Evolutionary conservation across 202 grass and related monocot genomes (phyloP), one percentile per base, ranked within the genome.

Genomic region (Schoenoplectus tabernaemontani): DNA sequence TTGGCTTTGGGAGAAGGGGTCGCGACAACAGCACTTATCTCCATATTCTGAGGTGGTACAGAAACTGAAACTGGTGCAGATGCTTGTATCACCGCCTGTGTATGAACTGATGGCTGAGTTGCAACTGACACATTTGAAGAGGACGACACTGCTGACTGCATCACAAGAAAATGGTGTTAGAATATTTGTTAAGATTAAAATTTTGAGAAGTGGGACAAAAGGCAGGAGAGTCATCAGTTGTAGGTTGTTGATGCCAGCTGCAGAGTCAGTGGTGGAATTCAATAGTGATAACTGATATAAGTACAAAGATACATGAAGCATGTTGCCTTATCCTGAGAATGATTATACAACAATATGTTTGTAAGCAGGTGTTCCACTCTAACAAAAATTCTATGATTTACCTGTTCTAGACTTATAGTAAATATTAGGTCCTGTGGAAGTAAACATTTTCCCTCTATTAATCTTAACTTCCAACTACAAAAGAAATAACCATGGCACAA

Each of bases 41-140:
- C 87, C 53, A 78, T 79, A 83, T 83, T 79, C 86, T 90, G 82
- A 80, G 82, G 88, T 81, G 91, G 82, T 57, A 86, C 84, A 60
- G 89, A 80, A 82, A 91, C 87, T 57, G 84, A 85, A 38, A 83
- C 81, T 37, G 85, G 78, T 59, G 81, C 72, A 17, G 87, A 65
- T 60, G 82, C 81, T 57, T 69, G 76, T 81, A 78, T 5, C 15
- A 76, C 76, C 23, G 43, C 43, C 42, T 64, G 57, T 11, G 59
- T 19, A 80, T 46, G 64, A 47, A 60, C 78, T 2, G 59, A 39
- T 53, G 44, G 19, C 78, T 59, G 76, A 38, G 76, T n/a, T 75
- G 26, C 13, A 75, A 75, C 70, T 44, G 76, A 28, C 76, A 78
- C 57, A 44, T 78, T 78, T 78, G 76, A 78, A 42, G 76, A 61